phyloP scores from a whole-genome alignment of 805 yeast genomes.

The Yamadazyma laniorum region DNA sequence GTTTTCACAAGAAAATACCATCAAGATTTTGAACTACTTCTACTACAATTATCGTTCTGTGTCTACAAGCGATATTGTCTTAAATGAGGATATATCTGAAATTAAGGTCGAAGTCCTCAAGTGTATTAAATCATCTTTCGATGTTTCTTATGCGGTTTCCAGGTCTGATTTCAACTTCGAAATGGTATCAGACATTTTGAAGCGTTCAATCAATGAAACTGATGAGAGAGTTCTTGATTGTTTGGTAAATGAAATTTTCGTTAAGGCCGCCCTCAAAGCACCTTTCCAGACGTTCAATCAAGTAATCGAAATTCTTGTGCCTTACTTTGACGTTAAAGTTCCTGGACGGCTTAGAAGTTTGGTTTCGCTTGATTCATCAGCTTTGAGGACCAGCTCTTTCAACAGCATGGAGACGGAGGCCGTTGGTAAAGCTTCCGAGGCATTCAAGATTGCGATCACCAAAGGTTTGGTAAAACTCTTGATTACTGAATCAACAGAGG shows the following conservation, averaged over 20 bases:
- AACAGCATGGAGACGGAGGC: slow-evolving; percentile 2
- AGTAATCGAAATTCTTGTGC: slow-evolving; percentile 11
- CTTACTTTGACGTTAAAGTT: slow-evolving; percentile 12
- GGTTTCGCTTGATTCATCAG: slow-evolving; percentile 24
- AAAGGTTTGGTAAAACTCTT: slow-evolving; percentile 26
- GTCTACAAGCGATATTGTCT: slow-evolving; percentile 12
- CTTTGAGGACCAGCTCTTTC: slow-evolving; percentile 11
- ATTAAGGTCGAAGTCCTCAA: slow-evolving; percentile 31
- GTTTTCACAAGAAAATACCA: slow-evolving; percentile 51
- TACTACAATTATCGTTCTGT: slow-evolving; percentile 17
- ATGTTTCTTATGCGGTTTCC: slow-evolving; percentile 28
- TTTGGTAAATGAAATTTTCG: slow-evolving; percentile 25
- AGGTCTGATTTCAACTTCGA: slow-evolving; percentile 31
- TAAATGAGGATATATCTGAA: slow-evolving; percentile 8
- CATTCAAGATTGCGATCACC: slow-evolving; percentile 19
- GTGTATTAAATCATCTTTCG: slow-evolving; percentile 37
- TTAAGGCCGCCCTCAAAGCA: slow-evolving; percentile 11
- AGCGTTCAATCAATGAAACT: slow-evolving; percentile 24
- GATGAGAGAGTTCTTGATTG: slow-evolving; percentile 32
- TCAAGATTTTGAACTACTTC: slow-evolving; percentile 45
- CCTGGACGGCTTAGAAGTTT: slow-evolving; percentile 24
- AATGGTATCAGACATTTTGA: slow-evolving; percentile 31
- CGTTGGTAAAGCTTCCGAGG: slow-evolving; percentile 7
- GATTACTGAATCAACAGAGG: slow-evolving; percentile 20
- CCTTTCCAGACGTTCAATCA: slow-evolving; percentile 6